Base-by-base conservation (phyloP, 2,329 filamentous ascomycete species). In the Bisporella sp. region DNA sequence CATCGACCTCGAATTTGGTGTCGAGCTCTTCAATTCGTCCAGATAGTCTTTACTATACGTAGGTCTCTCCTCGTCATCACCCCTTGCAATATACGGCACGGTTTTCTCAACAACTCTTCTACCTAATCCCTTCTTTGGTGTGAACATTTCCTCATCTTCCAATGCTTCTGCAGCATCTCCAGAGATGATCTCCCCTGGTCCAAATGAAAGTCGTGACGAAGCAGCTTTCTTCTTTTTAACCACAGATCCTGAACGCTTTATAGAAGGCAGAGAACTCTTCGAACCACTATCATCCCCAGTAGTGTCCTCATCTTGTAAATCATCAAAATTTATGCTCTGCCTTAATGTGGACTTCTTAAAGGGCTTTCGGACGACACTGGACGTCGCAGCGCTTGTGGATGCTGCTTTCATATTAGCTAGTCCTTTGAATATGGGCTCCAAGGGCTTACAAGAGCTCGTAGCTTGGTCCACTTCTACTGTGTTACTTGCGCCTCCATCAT, bases 1-100 rank as follows among this genome's bases (percentile, higher is more conserved):
- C 52, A 87, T 78, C 55, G 81, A 84, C 0, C 90, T 91, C 0
- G 87, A 91, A 29, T 84, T 88, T 0, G 89, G 90, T 0, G 91
- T 96, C 9, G 88, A 90, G 52, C 83, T 86, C 55, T 89, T 88
- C 11, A 99, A 75, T 65, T 96, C 89, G 33, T 87, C 83, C 21
- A 99, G 75, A 57, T 92, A 89, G 59, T 95, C 89, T 62, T 87
- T 87, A 71, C 79, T 95, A 66, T 99, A 97, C 52, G 73, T 85
- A 0, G 89, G 90, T 37, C 85, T 75, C 47, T 84, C 84, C 12
- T 85, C 81, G 11, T 87, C 82, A 11, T 82, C 77, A 5, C 73
- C 71, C n/a, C 45, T 46, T 9, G 44, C 46, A 33, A 60, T 54
- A 31, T 55, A 49, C 8, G 62, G 57, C 21, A 62, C 29, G 1